phyloP scores from a whole-genome alignment of 495 filamentous ascomycete genomes.

The Aspergillus diversus region DNA sequence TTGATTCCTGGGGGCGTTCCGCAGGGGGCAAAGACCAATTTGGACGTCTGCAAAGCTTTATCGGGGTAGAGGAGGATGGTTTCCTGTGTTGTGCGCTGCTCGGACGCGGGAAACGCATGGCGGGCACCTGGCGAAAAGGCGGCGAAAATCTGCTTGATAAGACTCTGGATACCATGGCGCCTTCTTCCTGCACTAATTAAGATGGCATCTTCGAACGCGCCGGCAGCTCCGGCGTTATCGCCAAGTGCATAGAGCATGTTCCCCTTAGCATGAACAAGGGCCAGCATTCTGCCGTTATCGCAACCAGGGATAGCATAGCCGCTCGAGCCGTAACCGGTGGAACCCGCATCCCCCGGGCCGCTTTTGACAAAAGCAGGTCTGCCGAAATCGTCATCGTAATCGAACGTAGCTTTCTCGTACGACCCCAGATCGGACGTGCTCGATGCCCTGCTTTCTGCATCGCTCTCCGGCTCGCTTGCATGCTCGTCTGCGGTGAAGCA shows the following conservation, averaged over 20 bases:
- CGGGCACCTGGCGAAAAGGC: constrained; percentile 59
- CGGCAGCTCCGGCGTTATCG: constrained; percentile 79
- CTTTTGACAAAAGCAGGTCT: constrained; percentile 29
- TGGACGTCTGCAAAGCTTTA: constrained; percentile 79
- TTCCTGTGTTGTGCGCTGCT: constrained; percentile 43
- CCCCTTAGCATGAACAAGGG: constrained; percentile 92
- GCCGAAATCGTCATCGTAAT: constrained; percentile 57
- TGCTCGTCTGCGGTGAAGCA: constrained; percentile 55
- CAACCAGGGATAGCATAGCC: constrained; percentile 83
- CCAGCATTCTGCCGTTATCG: constrained; percentile 92
- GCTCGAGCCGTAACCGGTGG: constrained; percentile 74
- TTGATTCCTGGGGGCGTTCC: constrained; percentile 85
- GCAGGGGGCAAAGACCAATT: constrained; percentile 76
- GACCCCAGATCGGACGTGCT: constrained; percentile 51
- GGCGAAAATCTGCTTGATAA: constrained; percentile 80
- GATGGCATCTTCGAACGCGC: constrained; percentile 94
- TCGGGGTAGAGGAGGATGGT: constrained; percentile 83
- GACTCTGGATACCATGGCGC: constrained; percentile 70
- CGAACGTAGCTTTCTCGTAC: constrained; percentile 60
- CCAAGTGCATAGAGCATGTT: constrained; percentile 96
- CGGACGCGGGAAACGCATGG: constrained; percentile 33
- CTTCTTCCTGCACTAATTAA: constrained; percentile 80
- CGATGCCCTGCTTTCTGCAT: constrained; percentile 55
- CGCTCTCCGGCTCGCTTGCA: constrained; percentile 59
- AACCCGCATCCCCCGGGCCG: constrained; percentile 33